Conservation (phyloP, 2,329 filamentous ascomycete species). For the Penicillium glabrum region DNA sequence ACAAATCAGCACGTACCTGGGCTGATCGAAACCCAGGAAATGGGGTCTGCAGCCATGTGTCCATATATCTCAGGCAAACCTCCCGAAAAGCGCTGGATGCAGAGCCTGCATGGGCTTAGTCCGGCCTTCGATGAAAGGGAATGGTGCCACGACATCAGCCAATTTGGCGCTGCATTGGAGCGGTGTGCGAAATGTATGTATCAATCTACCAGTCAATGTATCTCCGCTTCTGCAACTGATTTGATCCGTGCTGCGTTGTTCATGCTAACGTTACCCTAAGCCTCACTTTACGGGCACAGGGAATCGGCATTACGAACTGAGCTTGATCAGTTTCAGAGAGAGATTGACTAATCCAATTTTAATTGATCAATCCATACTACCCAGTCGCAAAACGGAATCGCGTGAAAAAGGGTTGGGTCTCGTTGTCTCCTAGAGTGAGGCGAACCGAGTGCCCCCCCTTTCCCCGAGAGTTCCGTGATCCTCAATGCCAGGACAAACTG, state of each 20-base stretch:
- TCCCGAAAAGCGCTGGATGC: conserved; percentile 19
- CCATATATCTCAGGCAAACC: conserved; percentile 3
- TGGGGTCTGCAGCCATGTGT: conserved; percentile 14
- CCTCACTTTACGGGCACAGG: conserved; percentile 17
- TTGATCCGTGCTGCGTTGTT: conserved; percentile 1
- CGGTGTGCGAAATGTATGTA: conserved; percentile 14
- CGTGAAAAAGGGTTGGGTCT: conserved; percentile 30
- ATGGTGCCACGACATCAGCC: conserved; percentile 38
- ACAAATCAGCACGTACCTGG: not conserved
- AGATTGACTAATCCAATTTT: not conserved
- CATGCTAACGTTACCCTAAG: conserved; percentile 8
- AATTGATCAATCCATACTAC: not conserved
- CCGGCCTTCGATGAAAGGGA: conserved; percentile 9
- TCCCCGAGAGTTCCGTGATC: conserved; percentile 22
- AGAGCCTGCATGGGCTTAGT: conserved; percentile 18
- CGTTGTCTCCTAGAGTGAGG: conserved; percentile 34
- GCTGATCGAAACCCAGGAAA: conserved; percentile 1
- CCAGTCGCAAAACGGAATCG: not conserved
- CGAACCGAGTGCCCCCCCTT: conserved; percentile 16
- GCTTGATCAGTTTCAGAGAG: not conserved
- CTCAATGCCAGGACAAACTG: conserved; percentile 3
- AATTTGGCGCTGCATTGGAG: conserved; percentile 23
- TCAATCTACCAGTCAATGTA: not conserved
- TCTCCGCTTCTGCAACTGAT: not conserved
- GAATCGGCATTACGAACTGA: not conserved